Evolutionary conservation across 2,329 filamentous ascomycete species (phyloP).

Genomic region (Ceratocystis diversiconidia): DNA sequence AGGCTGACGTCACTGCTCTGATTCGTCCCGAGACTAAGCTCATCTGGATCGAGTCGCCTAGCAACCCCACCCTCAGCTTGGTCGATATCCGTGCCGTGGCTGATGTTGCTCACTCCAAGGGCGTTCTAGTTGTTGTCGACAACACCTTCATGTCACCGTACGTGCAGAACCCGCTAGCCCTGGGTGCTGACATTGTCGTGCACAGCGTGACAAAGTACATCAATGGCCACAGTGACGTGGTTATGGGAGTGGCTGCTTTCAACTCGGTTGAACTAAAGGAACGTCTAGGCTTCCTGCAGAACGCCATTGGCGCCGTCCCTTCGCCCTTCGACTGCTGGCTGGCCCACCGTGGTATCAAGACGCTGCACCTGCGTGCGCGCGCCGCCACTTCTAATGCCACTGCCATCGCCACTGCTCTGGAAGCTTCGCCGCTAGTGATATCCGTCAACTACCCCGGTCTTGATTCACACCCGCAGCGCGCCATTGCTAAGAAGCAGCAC

Average conservation of each 20-base stretch:
- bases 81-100: constrained; percentile 86
- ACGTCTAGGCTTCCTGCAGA: constrained; percentile 80
- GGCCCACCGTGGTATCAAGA: constrained; percentile 92
- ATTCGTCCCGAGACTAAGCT: constrained; percentile 83
- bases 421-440: constrained; percentile 67
- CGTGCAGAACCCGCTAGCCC: constrained; percentile 87
- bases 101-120: constrained; percentile 68
- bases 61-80: constrained; percentile 82
- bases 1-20: constrained; percentile 70
- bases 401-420: constrained; percentile 60
- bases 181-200: constrained; percentile 91
- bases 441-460: constrained; percentile 93
- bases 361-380: constrained; percentile 78
- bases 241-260: constrained; percentile 95
- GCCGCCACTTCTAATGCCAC: constrained; percentile 75
- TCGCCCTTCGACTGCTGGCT: constrained; percentile 97
- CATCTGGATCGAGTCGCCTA: constrained; percentile 93
- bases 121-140: constrained; percentile 93
- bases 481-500: constrained; percentile 80
- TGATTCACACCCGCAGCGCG: constrained; percentile 70
- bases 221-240: constrained; percentile 90
- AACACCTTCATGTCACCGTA: constrained; percentile 98
- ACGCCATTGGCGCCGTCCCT: constrained; percentile 90
- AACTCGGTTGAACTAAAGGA: constrained; percentile 69
- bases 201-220: constrained; percentile 99